Evolutionary conservation across 2,329 filamentous ascomycete species (phyloP), one percentile per base, ranked within the genome.

Genomic region (Macrophomina phaseolina): DNA sequence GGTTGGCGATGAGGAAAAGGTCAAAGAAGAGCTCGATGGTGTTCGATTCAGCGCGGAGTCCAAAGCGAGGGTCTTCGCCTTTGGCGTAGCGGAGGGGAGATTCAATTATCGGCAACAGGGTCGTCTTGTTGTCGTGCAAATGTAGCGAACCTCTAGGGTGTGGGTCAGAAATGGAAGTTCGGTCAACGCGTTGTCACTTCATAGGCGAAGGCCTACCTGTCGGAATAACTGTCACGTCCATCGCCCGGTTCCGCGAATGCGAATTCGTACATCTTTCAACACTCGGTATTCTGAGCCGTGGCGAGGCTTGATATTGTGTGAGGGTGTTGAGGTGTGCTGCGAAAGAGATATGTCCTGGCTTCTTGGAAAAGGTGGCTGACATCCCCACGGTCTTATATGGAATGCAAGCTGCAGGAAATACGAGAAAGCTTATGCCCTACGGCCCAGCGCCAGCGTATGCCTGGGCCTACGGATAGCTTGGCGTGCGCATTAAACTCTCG

Each of bases 1-100:
- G 81, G 70, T 89, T 89, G 64, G 86, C 87, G 9, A 88, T 83
- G 67, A 86, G 84, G 68, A 86, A 86, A 1, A 86, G 76, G 72
- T 86, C 84, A 68, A 84, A 86, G 68, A 86, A 86, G 5, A 86
- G 74, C 70, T 86, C 81, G 52, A 85, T 80, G 11, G 81, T 80
- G 18, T 61, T 61, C 28, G 56, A 61, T 32, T 61, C 56, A 2
- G 14, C 14, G 16, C 56, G 56, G 30, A 61, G 14, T 11, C 56
- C 56, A 30, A 61, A 61, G 16, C 56, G 56, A 4, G 56, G 56
- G 8, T 61, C 56, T 9, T 61, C 56, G 16, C 56, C 56, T 48
- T 48, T 42, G 23, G 56, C 56, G 18, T 61, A 61, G 32, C 42
- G 42, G 23, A 61, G 42, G 5, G 56, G 56, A 11, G 56, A 61